These are phyloP conservation scores for Ophiostoma perfectum DNA, from an alignment of 2,329 filamentous ascomycete species.

Conservation along the genomic window DNA sequence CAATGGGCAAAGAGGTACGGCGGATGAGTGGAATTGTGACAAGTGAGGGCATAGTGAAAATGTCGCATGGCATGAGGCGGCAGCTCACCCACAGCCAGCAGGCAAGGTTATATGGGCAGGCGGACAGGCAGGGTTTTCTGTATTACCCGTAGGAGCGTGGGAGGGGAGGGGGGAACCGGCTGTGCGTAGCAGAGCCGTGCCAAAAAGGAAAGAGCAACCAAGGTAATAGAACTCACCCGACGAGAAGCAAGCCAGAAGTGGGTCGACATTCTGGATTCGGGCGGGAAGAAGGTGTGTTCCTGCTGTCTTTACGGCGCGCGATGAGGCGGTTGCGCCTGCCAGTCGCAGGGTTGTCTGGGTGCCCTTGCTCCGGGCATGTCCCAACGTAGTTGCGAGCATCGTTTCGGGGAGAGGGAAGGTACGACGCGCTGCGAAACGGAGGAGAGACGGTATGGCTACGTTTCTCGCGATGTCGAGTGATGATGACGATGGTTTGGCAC, in stretches of 20 bases:
- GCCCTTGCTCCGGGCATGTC: slow-evolving; percentile 4
- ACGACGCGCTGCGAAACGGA: background rate
- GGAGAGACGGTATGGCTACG: background rate
- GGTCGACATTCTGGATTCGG: slow-evolving; percentile 22
- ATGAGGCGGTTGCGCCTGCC: slow-evolving; percentile 12
- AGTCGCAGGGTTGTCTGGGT: slow-evolving; percentile 2
- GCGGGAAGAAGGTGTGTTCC: slow-evolving; percentile 17
- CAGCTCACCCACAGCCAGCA: background rate
- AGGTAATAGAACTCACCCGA: slow-evolving; percentile 24
- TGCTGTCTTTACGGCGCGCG: background rate
- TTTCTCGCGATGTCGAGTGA: background rate
- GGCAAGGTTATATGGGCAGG: background rate
- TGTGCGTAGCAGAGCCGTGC: background rate
- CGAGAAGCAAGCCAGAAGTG: slow-evolving; percentile 25
- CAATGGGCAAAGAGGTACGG: slow-evolving; percentile 1
- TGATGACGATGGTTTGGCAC: slow-evolving; percentile 3
- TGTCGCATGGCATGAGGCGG: slow-evolving; percentile 14
- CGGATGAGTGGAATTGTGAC: slow-evolving; percentile 4
- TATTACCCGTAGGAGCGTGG: background rate
- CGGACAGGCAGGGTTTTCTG: background rate
- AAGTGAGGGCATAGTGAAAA: slow-evolving; percentile 11
- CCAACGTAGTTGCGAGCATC: slow-evolving; percentile 17
- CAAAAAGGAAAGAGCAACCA: slow-evolving; percentile 6
- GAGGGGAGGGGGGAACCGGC: background rate
- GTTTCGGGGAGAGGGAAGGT: background rate